A percentile compares a stretch with the other conserved stretches of the same genome.
Evolutionary conservation across 2,329 filamentous ascomycete genomes (phyloP).

Genomic region (Knufia petricola): DNA sequence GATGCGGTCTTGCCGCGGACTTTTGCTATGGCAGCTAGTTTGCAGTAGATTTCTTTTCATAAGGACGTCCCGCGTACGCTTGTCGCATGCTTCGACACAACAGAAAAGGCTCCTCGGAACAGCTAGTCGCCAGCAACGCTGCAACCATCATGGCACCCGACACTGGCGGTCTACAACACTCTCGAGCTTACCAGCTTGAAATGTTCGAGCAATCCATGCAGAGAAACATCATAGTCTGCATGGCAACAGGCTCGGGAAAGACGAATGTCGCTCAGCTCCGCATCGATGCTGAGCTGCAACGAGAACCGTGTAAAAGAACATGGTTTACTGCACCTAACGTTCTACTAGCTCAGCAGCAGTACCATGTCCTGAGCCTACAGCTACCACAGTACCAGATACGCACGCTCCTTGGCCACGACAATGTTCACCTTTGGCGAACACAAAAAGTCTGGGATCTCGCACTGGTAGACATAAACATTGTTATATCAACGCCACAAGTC

Average conservation of each 20-base stretch:
- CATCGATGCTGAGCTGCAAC: slow-evolving; percentile 55
- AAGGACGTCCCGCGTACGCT: no score
- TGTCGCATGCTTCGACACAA: no score
- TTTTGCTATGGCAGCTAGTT: no score
- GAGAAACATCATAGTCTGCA: slow-evolving; percentile 65
- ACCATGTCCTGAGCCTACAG: slow-evolving; percentile 49
- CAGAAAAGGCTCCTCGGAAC: no score
- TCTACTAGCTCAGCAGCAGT: slow-evolving; percentile 57
- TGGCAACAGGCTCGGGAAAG: slow-evolving; percentile 73
- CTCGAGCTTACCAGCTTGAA: slow-evolving; percentile 60
- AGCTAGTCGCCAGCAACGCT: no score
- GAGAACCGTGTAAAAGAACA: slow-evolving; percentile 36
- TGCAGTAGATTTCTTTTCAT: no score
- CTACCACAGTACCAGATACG: slow-evolving; percentile 50
- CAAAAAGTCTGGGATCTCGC: slow-evolving; percentile 57
- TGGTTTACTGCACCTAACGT: slow-evolving; percentile 70
- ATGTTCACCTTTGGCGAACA: slow-evolving; percentile 63
- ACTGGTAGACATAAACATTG: slow-evolving; percentile 55
- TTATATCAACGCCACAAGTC: slow-evolving; percentile 69
- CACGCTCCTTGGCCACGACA: slow-evolving; percentile 57
- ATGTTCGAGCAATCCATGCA: slow-evolving; percentile 63
- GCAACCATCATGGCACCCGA: slow-evolving; percentile 4
- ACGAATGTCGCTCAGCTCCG: slow-evolving; percentile 59
- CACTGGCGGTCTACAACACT: background rate
- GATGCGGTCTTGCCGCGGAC: no score